Percentiles rank a stretch among this genome's conserved stretches.
phyloP scores from a whole-genome alignment of 176 grass and related monocot species.

The Zea mays region Zm-B73-REFERENCE-NAM-5.0 NC_050103.1:11954001-11954500 shows the following conservation, averaged over 20 bases:
- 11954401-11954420: background rate
- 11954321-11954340: constrained; percentile 28
- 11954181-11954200: too few species aligned
- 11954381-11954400: constrained; percentile 25
- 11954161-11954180: too few species aligned
- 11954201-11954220: too few species aligned
- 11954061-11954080: too few species aligned
- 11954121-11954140: too few species aligned
- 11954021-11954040: too few species aligned
- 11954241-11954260: background rate
- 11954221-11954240: background rate
- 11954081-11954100: too few species aligned
- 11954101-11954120: too few species aligned
- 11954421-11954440: background rate
- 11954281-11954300: background rate
- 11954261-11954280: background rate
- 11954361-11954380: constrained; percentile 12
- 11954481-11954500: background rate
- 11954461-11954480: background rate
- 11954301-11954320: background rate
- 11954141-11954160: too few species aligned
- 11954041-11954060: too few species aligned
- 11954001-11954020: too few species aligned
- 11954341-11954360: constrained; percentile 29
- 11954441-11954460: constrained; percentile 18